Evolutionary conservation across 352 stramenopile species (phyloP).

Genomic region (Globisporangium paroecandrum): DNA sequence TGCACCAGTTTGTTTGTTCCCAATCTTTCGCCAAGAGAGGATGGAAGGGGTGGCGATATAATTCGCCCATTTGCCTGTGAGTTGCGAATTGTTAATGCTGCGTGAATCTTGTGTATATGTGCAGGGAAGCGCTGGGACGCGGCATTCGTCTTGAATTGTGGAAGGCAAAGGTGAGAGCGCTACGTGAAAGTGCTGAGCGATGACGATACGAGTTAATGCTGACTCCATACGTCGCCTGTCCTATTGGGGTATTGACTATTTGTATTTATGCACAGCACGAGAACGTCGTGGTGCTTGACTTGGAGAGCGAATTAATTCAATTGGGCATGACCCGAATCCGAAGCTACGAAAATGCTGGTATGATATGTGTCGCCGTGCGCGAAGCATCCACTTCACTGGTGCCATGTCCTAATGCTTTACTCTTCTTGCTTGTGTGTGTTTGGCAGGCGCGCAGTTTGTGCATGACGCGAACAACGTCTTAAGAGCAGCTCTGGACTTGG

Average conservation of each 20-base stretch:
- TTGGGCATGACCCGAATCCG: conserved; percentile 78
- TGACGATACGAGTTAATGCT: background rate
- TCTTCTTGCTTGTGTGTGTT: background rate
- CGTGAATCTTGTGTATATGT: background rate
- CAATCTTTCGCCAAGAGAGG: background rate
- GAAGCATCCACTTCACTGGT: background rate
- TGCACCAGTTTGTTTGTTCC: conserved; percentile 5
- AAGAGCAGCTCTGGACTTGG: conserved; percentile 62
- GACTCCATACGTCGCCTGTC: background rate
- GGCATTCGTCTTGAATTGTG: conserved; percentile 80
- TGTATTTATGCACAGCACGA: conserved; percentile 46
- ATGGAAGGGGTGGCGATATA: background rate
- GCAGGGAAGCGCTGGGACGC: conserved; percentile 69
- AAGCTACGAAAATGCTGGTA: conserved; percentile 67
- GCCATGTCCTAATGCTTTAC: background rate
- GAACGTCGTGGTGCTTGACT: conserved; percentile 81
- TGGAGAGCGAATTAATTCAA: conserved; percentile 85
- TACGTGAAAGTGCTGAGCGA: background rate
- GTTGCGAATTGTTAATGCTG: background rate
- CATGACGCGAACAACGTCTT: conserved; percentile 74
- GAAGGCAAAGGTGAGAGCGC: conserved; percentile 68
- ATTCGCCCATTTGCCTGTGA: background rate
- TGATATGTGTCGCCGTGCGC: background rate
- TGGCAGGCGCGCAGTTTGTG: conserved; percentile 51
- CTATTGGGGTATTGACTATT: background rate